Percentiles rank a stretch among this genome's conserved stretches.
Evolutionary conservation across 768 basidiomycete genomes (phyloP).

Genomic region (Mrakia gelida): DNA sequence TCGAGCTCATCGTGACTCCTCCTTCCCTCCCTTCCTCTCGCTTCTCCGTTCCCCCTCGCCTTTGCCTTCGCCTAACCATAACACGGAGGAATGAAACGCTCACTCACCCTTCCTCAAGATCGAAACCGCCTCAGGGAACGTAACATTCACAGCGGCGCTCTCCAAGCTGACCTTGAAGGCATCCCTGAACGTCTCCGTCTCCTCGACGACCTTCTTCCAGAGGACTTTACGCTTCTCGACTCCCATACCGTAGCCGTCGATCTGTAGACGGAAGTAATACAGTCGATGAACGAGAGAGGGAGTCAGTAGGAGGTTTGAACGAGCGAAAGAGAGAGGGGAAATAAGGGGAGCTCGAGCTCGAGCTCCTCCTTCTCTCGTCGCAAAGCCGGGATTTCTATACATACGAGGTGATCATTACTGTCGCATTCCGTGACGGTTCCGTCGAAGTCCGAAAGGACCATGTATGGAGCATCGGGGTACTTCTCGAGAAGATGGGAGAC

Average conservation of each 20-base stretch:
- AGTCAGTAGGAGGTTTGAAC: neutral
- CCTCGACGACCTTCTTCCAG: slow-evolving; percentile 32
- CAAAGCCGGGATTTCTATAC: neutral
- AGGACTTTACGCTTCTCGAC: slow-evolving; percentile 5
- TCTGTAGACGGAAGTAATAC: neutral
- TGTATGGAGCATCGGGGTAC: slow-evolving; percentile 26
- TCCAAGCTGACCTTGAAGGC: slow-evolving; percentile 22
- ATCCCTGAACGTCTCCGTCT: slow-evolving; percentile 27
- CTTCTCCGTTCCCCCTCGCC: neutral
- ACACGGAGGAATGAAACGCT: neutral
- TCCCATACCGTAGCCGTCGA: slow-evolving; percentile 29
- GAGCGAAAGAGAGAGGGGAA: neutral
- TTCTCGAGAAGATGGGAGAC: slow-evolving; percentile 24
- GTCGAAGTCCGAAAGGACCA: slow-evolving; percentile 30
- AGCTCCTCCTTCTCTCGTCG: neutral
- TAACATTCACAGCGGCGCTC: neutral
- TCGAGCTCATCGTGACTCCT: neutral
- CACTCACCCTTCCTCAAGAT: slow-evolving; percentile 21
- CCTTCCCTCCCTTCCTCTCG: neutral
- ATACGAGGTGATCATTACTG: slow-evolving; percentile 14
- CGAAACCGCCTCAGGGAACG: slow-evolving; percentile 18
- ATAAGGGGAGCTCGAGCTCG: neutral
- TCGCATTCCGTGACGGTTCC: slow-evolving; percentile 13
- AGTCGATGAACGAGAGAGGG: too few relatives aligned
- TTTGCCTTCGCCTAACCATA: neutral